Base-by-base conservation (phyloP, 1,284 basidiomycete genomes). In the Cryptococcus sp. region DNA sequence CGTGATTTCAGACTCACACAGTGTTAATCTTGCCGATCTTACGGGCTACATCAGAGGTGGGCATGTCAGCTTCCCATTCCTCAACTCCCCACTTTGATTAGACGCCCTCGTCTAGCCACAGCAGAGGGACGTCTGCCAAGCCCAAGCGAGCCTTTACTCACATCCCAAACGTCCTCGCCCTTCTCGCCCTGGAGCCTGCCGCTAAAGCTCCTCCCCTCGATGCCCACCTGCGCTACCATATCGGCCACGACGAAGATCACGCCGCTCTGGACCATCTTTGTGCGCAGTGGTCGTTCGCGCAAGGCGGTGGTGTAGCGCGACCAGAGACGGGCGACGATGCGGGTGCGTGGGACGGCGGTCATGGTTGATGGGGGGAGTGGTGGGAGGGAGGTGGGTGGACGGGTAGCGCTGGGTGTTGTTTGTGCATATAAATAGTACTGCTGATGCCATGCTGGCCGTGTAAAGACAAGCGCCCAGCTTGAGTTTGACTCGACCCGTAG, bases 211-310 rank as follows among this genome's bases (percentile, higher is more conserved):
- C 78, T 82, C 59, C 79, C 79, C 69, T 92, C 91, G 28, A 92
- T 83, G 0, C 79, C 85, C 70, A 92, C 87, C 73, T 92, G 90
- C 0, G 90, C 89, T 38, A 92, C 81, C 1, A 89, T 67, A 69
- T 93, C 91, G n/a, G 89, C 90, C 9, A 83, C 78, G 45, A 68
- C 85, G 65, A 89, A 91, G 16, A 91, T 77, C 44, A 85, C 69
- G 1, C 82, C 84, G 0, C 87, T 85, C 0, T 87, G 87, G 36
- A 65, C 53, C 70, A 72, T 73, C 50, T 70, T 71, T 4, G 73
- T 75, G 28, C 65, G 56, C 8, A 75, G 57, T 2, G 73, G 73
- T n/a, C 53, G 52, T 12, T 52, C 51, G 13, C 52, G 46, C 15
- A 73, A 53, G 3, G 64, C 61, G 12, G 53, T 38, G 3, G 62